Evolutionary conservation across 345 rosid genomes (phyloP), one percentile per base, ranked within the genome.

Genomic region (Pistacia vera): DNA sequence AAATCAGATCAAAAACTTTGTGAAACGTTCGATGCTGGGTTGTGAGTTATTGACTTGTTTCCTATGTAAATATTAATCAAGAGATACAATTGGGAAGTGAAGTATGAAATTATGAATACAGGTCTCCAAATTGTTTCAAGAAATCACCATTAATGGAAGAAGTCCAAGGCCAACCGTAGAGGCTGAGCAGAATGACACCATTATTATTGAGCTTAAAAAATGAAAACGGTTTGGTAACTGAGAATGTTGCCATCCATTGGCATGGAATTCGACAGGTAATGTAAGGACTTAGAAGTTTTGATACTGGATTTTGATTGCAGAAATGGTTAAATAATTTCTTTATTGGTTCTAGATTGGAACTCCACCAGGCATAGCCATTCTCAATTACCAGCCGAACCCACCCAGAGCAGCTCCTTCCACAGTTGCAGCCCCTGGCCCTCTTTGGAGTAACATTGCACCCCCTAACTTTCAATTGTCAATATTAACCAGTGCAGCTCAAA

Each of bases 231-330:
- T 77, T 94, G 78, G 13, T 80, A 9, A 92, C 88, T 0, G 92
- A 91, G 84, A 94, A 92, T 36, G 66, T 83, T 0, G 93, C 84
- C 70, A 4, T 38, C 41, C 41, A 54, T 44, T 70, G 98, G 97
- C 98, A 93, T 59, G 93, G 97, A 38, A 93, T 93, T 36, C 78
- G 91, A n/a, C 91, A 92, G 85, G 93, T 85, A 72, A 6, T 18
- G 1, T 2, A 9, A 51, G 20, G n/a, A 57, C 4, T 38, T 2
- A 38, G 0, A 38, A 38, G 36, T 33, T 13, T 63, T 16, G n/a
- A 63, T 0, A 49, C 54, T 49, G 12, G 8, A 0, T 49, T 49
- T 2, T 49, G 1, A 30, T 30, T 30, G 33, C 33, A 30, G 33
- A 30, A 30, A 60, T 60, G 17, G 4, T 60, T 60, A 36, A 60